phyloP scores from a whole-genome alignment of 441 rosid genomes.

The Syzygium syzygioides region DNA sequence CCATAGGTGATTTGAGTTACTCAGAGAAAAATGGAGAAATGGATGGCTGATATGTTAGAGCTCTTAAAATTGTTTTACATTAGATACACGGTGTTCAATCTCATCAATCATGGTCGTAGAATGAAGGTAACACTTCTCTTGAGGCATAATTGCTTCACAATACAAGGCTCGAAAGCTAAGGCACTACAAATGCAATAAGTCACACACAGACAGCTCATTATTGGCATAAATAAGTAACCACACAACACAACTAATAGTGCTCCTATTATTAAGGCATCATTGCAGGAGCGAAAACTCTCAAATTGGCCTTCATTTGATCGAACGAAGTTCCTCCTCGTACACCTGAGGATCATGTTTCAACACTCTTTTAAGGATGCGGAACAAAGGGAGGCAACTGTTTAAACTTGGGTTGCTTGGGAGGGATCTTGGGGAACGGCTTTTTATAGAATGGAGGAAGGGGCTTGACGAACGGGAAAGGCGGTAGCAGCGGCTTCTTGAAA shows the following conservation, averaged over 20 bases:
- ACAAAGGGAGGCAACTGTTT: constrained; percentile 60
- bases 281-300: background rate
- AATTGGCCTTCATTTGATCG: background rate
- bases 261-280: background rate
- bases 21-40: background rate
- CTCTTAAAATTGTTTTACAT: background rate
- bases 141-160: background rate
- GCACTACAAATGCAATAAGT: background rate
- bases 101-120: background rate
- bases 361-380: constrained; percentile 26
- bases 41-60: background rate
- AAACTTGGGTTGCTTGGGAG: constrained; percentile 64
- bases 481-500: constrained; percentile 4
- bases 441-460: background rate
- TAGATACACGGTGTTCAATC: background rate
- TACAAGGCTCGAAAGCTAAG: background rate
- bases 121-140: background rate
- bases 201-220: background rate
- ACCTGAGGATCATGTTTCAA: background rate
- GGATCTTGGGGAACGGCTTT: constrained; percentile 23
- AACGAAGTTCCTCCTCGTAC: background rate
- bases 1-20: background rate
- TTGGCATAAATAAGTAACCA: background rate
- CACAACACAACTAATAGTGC: background rate
- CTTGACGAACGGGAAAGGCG: background rate